A percentile compares a stretch with the other conserved stretches of the same genome.
Conservation (phyloP, 371 early-diverging fungal species). For the Zancudomyces culisetae region DNA sequence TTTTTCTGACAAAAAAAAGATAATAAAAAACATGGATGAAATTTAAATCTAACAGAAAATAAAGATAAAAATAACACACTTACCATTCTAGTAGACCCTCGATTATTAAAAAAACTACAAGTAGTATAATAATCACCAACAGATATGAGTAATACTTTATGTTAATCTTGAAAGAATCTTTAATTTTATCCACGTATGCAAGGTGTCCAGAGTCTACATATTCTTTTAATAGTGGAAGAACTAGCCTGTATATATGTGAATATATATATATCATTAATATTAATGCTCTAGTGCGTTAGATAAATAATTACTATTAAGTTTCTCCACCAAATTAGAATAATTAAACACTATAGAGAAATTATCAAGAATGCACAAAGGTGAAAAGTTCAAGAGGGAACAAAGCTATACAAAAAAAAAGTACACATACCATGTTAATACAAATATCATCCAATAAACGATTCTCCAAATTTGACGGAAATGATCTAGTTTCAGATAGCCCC, state of each 20-base stretch:
- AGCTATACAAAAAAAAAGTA: neutral
- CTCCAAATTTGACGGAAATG: slow-evolving; percentile 67
- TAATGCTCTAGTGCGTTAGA: neutral
- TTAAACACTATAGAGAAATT: no score
- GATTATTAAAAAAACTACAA: slow-evolving; percentile 48
- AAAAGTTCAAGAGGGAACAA: no score
- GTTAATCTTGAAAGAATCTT: slow-evolving; percentile 54
- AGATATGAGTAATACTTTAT: slow-evolving; percentile 52
- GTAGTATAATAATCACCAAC: slow-evolving; percentile 32
- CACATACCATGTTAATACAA: slow-evolving; percentile 61
- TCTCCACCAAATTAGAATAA: no score
- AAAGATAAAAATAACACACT: neutral
- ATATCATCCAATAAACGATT: slow-evolving; percentile 76
- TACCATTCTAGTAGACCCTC: slow-evolving; percentile 22
- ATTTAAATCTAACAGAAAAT: neutral
- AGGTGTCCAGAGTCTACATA: slow-evolving; percentile 77
- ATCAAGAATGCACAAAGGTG: no score
- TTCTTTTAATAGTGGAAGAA: slow-evolving; percentile 65
- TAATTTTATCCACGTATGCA: slow-evolving; percentile 33
- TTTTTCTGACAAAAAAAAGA: no score
- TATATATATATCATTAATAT: slow-evolving; percentile 3
- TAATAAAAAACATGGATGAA: no score
- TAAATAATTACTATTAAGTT: neutral
- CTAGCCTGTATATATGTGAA: slow-evolving; percentile 31
- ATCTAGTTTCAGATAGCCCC: slow-evolving; percentile 44